phyloP scores from a whole-genome alignment of 1,139 yeast genomes.

The Chernovozyma aurita region DNA sequence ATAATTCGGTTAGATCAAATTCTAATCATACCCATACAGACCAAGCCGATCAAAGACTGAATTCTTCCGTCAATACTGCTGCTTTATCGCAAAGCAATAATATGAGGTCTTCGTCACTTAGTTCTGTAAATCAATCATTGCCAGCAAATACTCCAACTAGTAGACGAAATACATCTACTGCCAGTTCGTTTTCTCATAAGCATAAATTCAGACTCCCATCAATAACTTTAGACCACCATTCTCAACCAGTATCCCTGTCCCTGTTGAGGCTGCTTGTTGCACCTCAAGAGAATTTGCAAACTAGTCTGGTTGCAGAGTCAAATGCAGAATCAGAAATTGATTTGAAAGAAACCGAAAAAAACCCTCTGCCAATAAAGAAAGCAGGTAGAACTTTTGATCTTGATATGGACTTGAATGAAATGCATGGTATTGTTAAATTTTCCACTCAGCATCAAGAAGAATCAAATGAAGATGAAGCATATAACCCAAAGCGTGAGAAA shows the following conservation, averaged over 20 bases:
- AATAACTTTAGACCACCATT: constrained; percentile 16
- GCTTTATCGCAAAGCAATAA: neutral
- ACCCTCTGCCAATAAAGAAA: neutral
- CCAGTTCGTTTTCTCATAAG: constrained; percentile 10
- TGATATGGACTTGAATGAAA: constrained; percentile 47
- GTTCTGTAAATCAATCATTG: neutral
- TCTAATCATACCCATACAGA: neutral
- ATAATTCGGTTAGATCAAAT: neutral
- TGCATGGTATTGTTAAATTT: constrained; percentile 48
- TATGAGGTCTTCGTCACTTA: neutral
- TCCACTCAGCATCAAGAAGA: constrained; percentile 12
- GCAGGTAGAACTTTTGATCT: constrained; percentile 26
- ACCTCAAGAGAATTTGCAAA: neutral
- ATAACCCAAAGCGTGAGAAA: neutral
- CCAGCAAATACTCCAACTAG: neutral
- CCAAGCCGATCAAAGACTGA: neutral
- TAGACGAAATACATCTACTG: constrained; percentile 1
- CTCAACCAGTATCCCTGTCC: neutral
- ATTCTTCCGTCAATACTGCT: neutral
- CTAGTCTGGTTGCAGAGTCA: neutral
- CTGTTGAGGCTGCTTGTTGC: neutral
- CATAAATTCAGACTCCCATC: constrained; percentile 38
- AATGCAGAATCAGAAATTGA: neutral
- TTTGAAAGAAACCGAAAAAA: neutral
- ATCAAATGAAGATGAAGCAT: neutral